A percentile compares a stretch with the other conserved stretches of the same genome.
Conservation (phyloP, 2,329 filamentous ascomycete species). For the Penicillium frequentans region DNA sequence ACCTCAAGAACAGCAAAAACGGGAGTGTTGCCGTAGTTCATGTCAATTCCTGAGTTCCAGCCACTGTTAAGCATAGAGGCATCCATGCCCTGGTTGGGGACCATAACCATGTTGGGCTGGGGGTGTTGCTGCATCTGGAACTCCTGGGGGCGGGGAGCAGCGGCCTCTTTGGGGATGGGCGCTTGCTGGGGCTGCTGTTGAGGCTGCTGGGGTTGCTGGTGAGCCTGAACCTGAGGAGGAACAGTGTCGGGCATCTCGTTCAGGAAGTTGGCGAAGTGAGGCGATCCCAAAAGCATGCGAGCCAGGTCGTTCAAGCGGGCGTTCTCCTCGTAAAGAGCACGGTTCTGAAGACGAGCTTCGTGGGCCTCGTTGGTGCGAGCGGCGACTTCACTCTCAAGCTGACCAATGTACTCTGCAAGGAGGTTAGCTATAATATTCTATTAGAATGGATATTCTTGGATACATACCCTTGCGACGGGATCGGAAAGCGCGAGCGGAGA, state of each 20-base stretch:
- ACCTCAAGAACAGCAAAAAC: slow-evolving; percentile 71
- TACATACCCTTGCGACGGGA: slow-evolving; percentile 91
- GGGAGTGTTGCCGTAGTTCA: slow-evolving; percentile 44
- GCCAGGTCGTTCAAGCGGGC: slow-evolving; percentile 74
- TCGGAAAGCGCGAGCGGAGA: slow-evolving; percentile 94
- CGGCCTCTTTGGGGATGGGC: slow-evolving; percentile 65
- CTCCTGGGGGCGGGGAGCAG: slow-evolving; percentile 57
- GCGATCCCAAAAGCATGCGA: slow-evolving; percentile 77
- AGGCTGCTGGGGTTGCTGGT: slow-evolving; percentile 43
- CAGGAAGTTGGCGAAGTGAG: slow-evolving; percentile 80
- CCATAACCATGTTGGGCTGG: slow-evolving; percentile 74
- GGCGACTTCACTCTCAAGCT: slow-evolving; percentile 87
- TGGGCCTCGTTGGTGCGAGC: slow-evolving; percentile 80
- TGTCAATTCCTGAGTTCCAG: slow-evolving; percentile 49
- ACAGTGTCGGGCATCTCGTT: slow-evolving; percentile 66
- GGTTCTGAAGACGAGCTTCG: slow-evolving; percentile 78
- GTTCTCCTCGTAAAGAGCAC: slow-evolving; percentile 80
- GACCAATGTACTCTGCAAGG: slow-evolving; percentile 85
- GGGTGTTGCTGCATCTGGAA: slow-evolving; percentile 62
- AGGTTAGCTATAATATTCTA: not conserved
- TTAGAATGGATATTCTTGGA: slow-evolving; percentile 19
- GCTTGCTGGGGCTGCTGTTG: slow-evolving; percentile 45
- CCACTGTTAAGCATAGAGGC: slow-evolving; percentile 62
- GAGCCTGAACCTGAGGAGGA: slow-evolving; percentile 37
- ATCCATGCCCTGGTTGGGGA: slow-evolving; percentile 76